A percentile compares a stretch with the other conserved stretches of the same genome.
phyloP scores from a whole-genome alignment of 1,284 basidiomycete species.

The Pholiota adiposa region DNA sequence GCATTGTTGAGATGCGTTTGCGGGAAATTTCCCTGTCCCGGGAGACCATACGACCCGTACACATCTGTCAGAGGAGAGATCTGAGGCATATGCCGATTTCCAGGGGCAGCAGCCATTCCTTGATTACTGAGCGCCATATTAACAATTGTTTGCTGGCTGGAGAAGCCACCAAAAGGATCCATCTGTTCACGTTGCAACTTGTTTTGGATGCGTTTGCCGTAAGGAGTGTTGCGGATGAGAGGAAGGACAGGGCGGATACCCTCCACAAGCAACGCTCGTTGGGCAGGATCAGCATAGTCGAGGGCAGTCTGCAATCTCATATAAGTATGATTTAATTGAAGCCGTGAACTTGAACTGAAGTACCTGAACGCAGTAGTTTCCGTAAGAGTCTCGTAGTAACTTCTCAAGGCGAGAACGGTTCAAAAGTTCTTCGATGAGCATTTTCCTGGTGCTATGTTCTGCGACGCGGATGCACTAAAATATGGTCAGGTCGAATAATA shows the following conservation, averaged over 20 bases:
- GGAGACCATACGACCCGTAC: conserved; percentile 65
- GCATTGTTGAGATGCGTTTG: conserved; percentile 55
- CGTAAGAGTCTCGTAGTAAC: conserved; percentile 92
- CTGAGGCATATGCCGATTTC: conserved; percentile 60
- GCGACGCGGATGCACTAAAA: conserved; percentile 95
- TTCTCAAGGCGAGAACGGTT: conserved; percentile 96
- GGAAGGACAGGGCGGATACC: conserved; percentile 96
- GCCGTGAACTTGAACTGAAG: conserved; percentile 25
- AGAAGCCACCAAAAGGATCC: conserved; percentile 66
- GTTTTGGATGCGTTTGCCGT: conserved; percentile 97
- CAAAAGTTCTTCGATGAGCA: conserved; percentile 94
- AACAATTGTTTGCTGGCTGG: conserved; percentile 63
- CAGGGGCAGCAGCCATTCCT: conserved; percentile 49
- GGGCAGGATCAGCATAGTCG: conserved; percentile 91
- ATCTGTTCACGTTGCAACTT: conserved; percentile 93
- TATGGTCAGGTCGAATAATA: conserved; percentile 18
- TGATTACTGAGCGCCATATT: conserved; percentile 63
- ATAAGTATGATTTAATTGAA: conserved; percentile 7
- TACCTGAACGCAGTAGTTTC: conserved; percentile 93
- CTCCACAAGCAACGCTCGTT: conserved; percentile 87
- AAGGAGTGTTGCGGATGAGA: conserved; percentile 95
- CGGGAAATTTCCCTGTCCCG: conserved; percentile 49
- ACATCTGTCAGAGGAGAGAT: conserved; percentile 68
- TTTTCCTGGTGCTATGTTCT: conserved; percentile 91
- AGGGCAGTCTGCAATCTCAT: conserved; percentile 77